Base-by-base conservation (phyloP, 306 rosid genomes). In the Rubus parviflorus region DNA sequence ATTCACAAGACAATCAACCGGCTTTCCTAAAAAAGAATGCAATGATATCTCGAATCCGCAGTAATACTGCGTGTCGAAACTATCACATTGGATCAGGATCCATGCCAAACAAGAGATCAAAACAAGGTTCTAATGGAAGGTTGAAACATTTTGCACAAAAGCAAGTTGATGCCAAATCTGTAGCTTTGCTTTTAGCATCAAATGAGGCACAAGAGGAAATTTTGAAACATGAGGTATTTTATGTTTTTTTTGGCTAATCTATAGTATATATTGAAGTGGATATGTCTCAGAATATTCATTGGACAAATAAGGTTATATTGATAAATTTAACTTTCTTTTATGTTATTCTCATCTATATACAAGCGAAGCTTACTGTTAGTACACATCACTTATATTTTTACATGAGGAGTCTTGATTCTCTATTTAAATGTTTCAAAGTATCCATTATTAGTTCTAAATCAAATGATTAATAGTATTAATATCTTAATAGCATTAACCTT, bases 161-260 rank as follows among this genome's bases (percentile, higher is more conserved):
- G 84, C 90, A 90, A 83, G 81, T 92, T 10, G 92, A 94, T 76
- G 94, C 80, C 30, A 90, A 94, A 75, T 79, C 82, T 81, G 89
- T 85, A 41, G 96, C 92, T 83, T 75, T 81, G 66, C 89, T 87
- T 63, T 72, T 95, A 22, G 85, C 86, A 68, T 84, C 94, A 41
- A 84, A 81, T 82, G 97, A 90, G 73, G 97, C 97, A 69, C 92
- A 78, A 72, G 93, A 90, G 75, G 97, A 95, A 89, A 79, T 94
- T 75, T 79, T 92, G 60, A 85, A 77, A 81, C 76, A 75, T 35
- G 97, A 90, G 95, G 98, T 92, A 89, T 68, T 69, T n/a, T 42
- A 40, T 75, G 16, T 72, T 54, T 22, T 40, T 72, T 54, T 7
- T 53, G 5, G 12, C 51, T 38, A 14, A 67, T 67, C 25, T 67